Conservation (phyloP, 805 yeast species). For the Ogataea methylovora region DNA sequence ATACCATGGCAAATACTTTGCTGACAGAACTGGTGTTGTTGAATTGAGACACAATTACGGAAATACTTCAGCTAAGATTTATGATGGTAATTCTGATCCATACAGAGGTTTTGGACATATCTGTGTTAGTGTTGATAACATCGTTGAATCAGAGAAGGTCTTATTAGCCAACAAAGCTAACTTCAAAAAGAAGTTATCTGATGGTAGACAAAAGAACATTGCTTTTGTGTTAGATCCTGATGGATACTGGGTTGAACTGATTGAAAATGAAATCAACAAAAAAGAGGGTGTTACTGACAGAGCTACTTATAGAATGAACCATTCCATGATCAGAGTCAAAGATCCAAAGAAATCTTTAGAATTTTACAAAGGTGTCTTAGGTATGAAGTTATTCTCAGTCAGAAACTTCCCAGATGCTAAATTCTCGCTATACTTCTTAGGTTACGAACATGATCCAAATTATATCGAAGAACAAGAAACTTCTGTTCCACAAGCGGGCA, state of each 20-base stretch:
- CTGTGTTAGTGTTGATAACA: constrained; percentile 79
- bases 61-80: constrained; percentile 52
- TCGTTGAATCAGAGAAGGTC: constrained; percentile 49
- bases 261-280: constrained; percentile 46
- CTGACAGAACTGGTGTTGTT: constrained; percentile 55
- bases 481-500: constrained; percentile 25
- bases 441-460: constrained; percentile 45
- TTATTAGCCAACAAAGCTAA: constrained; percentile 56
- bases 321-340: constrained; percentile 87
- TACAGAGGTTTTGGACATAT: constrained; percentile 92
- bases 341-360: constrained; percentile 71
- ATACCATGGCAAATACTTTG: constrained; percentile 29
- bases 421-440: constrained; percentile 82
- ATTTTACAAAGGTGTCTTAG: constrained; percentile 74
- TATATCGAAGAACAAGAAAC: constrained; percentile 36
- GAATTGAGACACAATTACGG: constrained; percentile 79
- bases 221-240: constrained; percentile 95
- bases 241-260: constrained; percentile 93
- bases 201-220: constrained; percentile 89
- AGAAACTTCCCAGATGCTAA: constrained; percentile 57
- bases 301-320: constrained; percentile 57
- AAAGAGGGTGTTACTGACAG: constrained; percentile 30
- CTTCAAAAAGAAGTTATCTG: constrained; percentile 77
- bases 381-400: constrained; percentile 64
- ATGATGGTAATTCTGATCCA: constrained; percentile 81